Conservation (phyloP, 768 basidiomycete genomes). For the Lentinula guzmanii region DNA sequence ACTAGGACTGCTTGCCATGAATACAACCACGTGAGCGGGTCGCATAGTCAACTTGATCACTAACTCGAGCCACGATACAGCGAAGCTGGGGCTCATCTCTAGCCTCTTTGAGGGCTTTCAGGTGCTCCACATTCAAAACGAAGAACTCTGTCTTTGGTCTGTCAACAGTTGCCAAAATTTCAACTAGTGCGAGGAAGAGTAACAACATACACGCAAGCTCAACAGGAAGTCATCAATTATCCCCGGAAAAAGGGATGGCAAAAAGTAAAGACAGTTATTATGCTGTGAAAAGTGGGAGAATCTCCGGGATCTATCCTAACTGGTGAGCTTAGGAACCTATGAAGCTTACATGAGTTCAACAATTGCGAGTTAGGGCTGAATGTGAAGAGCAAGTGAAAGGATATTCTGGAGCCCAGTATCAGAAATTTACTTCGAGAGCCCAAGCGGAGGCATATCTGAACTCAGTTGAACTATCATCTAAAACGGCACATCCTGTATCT, state of each 20-base stretch:
- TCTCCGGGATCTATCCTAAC: conserved; percentile 59
- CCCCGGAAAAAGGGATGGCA: not conserved
- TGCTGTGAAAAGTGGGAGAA: conserved; percentile 62
- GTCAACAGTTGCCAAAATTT: not conserved
- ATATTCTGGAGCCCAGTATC: conserved; percentile 53
- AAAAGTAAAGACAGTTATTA: conserved; percentile 38
- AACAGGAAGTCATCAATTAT: not conserved
- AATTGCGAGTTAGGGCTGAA: conserved; percentile 50
- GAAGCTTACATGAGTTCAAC: not conserved
- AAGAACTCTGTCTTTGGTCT: not conserved
- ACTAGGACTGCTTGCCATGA: too few species aligned
- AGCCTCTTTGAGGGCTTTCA: not conserved
- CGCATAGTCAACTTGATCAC: too few species aligned
- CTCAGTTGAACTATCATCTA: not conserved
- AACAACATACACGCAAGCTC: not conserved
- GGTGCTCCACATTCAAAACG: not conserved
- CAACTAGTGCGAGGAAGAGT: not conserved
- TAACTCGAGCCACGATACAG: not conserved
- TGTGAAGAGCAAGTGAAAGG: conserved; percentile 65
- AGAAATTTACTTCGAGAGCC: conserved; percentile 53
- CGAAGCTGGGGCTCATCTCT: not conserved
- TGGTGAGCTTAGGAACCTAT: conserved; percentile 46
- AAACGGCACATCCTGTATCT: not conserved
- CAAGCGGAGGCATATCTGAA: conserved; percentile 28
- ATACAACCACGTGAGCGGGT: too few species aligned